phyloP scores from a whole-genome alignment of 306 rosid genomes.

The Spatholobus suberectus region DNA sequence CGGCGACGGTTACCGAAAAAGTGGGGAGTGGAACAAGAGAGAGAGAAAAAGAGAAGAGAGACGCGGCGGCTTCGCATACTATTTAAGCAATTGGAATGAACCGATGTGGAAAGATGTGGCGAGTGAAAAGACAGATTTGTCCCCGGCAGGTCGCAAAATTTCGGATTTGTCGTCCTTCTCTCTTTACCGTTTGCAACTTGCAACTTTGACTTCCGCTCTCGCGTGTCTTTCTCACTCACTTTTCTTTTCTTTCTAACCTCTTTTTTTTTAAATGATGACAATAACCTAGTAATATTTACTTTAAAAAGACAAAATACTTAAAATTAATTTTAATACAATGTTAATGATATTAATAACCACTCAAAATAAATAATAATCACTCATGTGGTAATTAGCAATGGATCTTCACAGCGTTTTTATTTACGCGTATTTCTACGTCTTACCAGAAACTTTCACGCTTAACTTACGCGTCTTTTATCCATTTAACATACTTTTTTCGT shows the following conservation, averaged over 20 bases:
- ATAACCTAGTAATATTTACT: background rate
- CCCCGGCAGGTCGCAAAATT: conserved; percentile 14
- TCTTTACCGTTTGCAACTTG: conserved; percentile 22
- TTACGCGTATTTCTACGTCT: too few relatives aligned
- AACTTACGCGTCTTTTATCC: too few relatives aligned
- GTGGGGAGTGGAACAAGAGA: conserved; percentile 14
- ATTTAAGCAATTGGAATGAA: conserved; percentile 32
- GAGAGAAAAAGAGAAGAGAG: conserved; percentile 14
- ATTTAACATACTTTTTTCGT: too few relatives aligned
- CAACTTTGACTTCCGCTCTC: conserved; percentile 17
- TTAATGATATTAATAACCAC: background rate
- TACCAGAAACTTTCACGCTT: too few relatives aligned
- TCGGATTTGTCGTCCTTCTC: conserved; percentile 15
- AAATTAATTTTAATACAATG: background rate
- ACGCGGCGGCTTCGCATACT: conserved; percentile 34
- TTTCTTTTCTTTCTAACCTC: too few relatives aligned
- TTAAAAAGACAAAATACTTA: background rate
- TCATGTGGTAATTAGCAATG: background rate
- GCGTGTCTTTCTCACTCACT: background rate
- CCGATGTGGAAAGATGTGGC: conserved; percentile 19
- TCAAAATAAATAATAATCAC: background rate
- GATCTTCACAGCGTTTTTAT: too few relatives aligned
- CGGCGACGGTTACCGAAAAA: conserved; percentile 52
- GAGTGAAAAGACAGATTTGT: conserved; percentile 25
- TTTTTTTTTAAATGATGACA: background rate